Base-by-base conservation (phyloP, 2,329 filamentous ascomycete species). In the Fusarium abutilonis region DNA sequence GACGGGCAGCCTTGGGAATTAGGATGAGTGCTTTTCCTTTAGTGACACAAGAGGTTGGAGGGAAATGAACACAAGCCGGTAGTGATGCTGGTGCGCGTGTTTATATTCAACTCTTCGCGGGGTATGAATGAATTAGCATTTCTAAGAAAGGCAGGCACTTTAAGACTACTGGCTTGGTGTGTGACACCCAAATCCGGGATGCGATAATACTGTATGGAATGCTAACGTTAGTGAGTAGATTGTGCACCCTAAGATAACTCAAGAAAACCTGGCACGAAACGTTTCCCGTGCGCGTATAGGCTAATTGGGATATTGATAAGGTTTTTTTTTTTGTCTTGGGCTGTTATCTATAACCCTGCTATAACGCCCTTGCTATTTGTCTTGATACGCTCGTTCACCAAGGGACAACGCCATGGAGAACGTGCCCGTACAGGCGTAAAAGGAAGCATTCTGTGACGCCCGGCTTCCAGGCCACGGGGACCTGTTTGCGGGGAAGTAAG, bases 321-420 rank as follows among this genome's bases (percentile, higher is more conserved):
- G 36, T 36, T 40, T 23, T 21, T 5, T 36, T 40, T 23, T 21
- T 5, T 46, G 34, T 21, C 17, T 38, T 32, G 28, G 58, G 51
- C 63, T 60, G 58, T 66, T 66, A 65, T 66, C 63, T 64, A 41
- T 23, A 13, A 41, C 38, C 57, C 62, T 26, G 62, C 62, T 44
- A 41, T 38, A 46, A 38, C 35, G 35, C 40, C 44, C 34, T 34
- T 11, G n/a, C 32, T 52, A 38, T 42, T 39, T 52, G 38, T 21
- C 6, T 38, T 38, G 17, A 7, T 28, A 17, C 34, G 23, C 21
- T 17, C 23, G 34, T 38, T 21, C 14, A 10, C 23, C 13, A 9
- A 26, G 9, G 38, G 23, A 8, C 35, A 49, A 35, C 26, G 6
- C 54, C 11, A 28, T 34, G 4, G 6, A 34, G 21, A 19, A 11